A percentile compares a stretch with the other conserved stretches of the same genome.
These are phyloP conservation scores for Gracilaria gracilis DNA, from an alignment of 23 red algal genomes.

Conservation along the genomic window DNA sequence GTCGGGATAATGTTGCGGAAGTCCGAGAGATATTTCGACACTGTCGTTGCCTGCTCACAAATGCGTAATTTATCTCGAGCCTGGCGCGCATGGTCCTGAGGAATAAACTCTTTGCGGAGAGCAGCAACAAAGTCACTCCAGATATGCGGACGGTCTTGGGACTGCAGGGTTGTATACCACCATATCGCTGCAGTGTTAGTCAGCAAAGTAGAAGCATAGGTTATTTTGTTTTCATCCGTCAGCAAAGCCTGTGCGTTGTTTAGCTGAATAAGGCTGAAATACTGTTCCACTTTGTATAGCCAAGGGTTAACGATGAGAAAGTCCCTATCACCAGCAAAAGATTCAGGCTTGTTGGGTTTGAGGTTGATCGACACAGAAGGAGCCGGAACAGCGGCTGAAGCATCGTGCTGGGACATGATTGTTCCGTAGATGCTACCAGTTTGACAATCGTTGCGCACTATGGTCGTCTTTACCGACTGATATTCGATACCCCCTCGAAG, in stretches of 20 bases:
- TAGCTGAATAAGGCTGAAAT: conserved; percentile 14
- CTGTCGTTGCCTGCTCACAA: not conserved
- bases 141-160: too few relatives aligned
- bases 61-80: conserved; percentile 21
- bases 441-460: too few relatives aligned
- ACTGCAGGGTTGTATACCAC: conserved; percentile 8
- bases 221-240: conserved; percentile 17
- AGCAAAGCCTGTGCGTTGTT: not conserved
- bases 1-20: conserved; percentile 42
- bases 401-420: too few relatives aligned
- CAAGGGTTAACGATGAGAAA: conserved; percentile 1
- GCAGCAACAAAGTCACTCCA: conserved; percentile 11
- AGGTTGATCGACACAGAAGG: conserved; percentile 13
- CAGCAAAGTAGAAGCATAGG: conserved; percentile 5
- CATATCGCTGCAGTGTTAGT: conserved; percentile 13
- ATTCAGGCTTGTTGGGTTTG: conserved; percentile 18
- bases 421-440: too few relatives aligned
- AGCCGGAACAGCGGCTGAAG: too few relatives aligned
- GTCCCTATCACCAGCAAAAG: not conserved
- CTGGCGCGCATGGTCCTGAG: conserved; percentile 21
- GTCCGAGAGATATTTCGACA: conserved; percentile 17
- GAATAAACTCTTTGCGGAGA: not conserved
- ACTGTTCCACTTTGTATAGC: conserved; percentile 22
- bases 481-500: too few relatives aligned
- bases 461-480: too few relatives aligned